phyloP scores from a whole-genome alignment of 345 rosid genomes.

The Firmiana major region DNA sequence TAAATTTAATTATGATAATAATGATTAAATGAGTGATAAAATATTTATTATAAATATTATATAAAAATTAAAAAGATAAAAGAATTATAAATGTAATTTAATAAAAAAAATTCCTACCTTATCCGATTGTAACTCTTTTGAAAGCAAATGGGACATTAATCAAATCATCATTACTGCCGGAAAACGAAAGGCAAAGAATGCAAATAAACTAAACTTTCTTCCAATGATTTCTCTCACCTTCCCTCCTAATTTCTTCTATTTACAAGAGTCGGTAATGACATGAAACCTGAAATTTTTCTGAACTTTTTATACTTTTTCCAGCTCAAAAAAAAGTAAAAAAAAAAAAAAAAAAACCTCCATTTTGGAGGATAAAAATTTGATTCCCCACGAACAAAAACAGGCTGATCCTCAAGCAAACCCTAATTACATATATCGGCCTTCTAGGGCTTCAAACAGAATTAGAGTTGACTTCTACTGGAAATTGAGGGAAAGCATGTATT shows the following conservation, averaged over 20 bases:
- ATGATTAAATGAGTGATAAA: no score
- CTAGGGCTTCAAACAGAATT: background rate
- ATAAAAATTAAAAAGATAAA: no score
- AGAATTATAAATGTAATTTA: no score
- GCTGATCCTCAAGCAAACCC: no score
- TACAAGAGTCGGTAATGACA: background rate
- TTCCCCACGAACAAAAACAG: background rate
- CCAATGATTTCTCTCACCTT: background rate
- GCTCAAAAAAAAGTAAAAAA: background rate
- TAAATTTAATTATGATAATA: no score
- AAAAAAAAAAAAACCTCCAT: background rate
- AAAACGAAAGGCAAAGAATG: no score
- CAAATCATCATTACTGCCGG: background rate
- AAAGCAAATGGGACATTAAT: no score
- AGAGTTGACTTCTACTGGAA: background rate
- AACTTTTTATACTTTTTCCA: background rate
- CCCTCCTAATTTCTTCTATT: background rate
- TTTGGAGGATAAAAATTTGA: background rate
- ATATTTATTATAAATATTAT: no score
- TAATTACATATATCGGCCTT: no score
- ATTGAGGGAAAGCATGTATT: constrained; percentile 20
- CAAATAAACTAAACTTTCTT: background rate
- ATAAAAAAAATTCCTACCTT: no score
- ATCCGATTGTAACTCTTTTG: no score
- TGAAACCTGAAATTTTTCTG: background rate